A percentile compares a stretch with the other conserved stretches of the same genome.
Evolutionary conservation across 1,284 basidiomycete species (phyloP).

Genomic region (Athelia sp.): DNA sequence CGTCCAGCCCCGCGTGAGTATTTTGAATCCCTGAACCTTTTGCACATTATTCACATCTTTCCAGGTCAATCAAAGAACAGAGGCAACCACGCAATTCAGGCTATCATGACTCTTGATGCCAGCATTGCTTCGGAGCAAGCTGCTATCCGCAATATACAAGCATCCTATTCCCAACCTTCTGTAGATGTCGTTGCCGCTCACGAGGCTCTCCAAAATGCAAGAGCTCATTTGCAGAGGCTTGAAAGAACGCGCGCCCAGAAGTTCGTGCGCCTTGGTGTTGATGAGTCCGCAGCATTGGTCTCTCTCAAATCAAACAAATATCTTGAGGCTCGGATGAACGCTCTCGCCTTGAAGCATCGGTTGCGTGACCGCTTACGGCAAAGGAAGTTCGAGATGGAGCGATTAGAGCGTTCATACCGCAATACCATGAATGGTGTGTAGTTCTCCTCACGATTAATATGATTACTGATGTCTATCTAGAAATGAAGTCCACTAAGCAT

Average conservation of each 20-base stretch:
- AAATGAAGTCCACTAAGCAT: conserved; percentile 1
- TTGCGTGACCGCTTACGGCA: conserved; percentile 15
- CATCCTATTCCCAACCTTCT: too few relatives aligned
- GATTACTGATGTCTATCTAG: neutral
- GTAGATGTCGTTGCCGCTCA: neutral
- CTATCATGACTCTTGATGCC: neutral
- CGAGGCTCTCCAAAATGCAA: neutral
- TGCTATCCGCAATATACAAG: too few relatives aligned
- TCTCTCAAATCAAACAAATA: conserved; percentile 6
- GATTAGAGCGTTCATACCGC: conserved; percentile 12
- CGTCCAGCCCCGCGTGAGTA: conserved; percentile 11
- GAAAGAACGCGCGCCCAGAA: neutral
- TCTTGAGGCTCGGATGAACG: conserved; percentile 15
- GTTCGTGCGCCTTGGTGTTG: neutral
- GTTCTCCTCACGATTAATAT: too few relatives aligned
- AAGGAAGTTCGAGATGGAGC: conserved; percentile 20
- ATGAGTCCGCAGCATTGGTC: neutral
- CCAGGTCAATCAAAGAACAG: neutral
- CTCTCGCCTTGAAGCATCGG: conserved; percentile 15
- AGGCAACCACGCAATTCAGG: neutral
- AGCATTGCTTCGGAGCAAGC: too few relatives aligned
- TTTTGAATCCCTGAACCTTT: too few relatives aligned
- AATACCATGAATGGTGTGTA: conserved; percentile 3
- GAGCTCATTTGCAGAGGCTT: neutral
- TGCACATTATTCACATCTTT: too few relatives aligned